Evolutionary conservation across 306 rosid species (phyloP).

Genomic region (Lathyrus sativus): DNA sequence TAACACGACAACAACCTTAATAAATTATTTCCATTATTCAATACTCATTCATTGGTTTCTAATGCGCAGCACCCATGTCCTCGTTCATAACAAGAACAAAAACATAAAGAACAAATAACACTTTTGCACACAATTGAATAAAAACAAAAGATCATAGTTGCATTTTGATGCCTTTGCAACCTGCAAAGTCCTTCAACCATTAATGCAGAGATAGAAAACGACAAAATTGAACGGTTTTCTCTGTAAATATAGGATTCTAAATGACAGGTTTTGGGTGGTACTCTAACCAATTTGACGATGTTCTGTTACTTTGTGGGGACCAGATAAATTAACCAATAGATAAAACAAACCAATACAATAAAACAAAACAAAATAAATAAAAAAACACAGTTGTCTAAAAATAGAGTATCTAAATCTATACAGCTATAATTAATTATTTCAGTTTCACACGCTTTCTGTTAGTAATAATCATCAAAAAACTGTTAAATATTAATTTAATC

Average conservation of each 20-base stretch:
- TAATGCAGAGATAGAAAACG: slow-evolving; percentile 15
- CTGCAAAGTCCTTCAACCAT: slow-evolving; percentile 34
- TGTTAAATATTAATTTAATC: neutral
- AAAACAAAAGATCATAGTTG: neutral
- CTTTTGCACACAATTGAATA: neutral
- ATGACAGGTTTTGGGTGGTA: slow-evolving; percentile 32
- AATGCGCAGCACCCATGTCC: neutral
- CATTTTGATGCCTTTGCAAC: neutral
- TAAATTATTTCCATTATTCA: neutral
- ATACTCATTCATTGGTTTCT: neutral
- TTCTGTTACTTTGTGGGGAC: slow-evolving; percentile 18
- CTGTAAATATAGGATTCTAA: neutral
- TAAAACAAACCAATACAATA: neutral
- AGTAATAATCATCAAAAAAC: neutral
- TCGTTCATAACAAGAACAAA: neutral
- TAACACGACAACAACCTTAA: neutral
- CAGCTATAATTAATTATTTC: neutral
- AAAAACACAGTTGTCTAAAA: neutral
- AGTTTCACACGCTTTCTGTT: neutral
- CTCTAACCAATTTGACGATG: slow-evolving; percentile 17
- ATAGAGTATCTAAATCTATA: slow-evolving; percentile 5
- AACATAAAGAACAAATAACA: neutral
- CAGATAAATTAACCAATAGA: neutral
- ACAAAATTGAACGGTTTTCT: neutral
- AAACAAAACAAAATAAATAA: neutral